These are phyloP conservation scores for Ilex asprella DNA, from an alignment of 257 asterid genomes.

Conservation along the genomic window DNA sequence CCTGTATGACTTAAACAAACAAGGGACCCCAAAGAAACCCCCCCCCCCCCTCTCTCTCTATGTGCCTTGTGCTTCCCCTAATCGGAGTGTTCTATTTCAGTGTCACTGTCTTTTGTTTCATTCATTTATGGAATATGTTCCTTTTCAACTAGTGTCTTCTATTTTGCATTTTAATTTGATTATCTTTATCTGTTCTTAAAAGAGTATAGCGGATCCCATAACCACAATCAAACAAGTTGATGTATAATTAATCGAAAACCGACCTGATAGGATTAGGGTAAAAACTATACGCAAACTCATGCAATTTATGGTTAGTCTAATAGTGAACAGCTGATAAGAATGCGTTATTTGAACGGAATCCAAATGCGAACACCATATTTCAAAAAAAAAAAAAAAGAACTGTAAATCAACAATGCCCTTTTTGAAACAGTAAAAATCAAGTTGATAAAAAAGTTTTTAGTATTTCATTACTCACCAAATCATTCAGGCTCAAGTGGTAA, in stretches of 20 bases:
- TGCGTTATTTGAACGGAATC: no score
- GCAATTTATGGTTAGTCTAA: neutral
- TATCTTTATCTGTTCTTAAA: neutral
- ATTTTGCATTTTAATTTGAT: neutral
- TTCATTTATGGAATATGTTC: slow-evolving; percentile 22
- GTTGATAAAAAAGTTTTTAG: no score
- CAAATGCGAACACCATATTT: no score
- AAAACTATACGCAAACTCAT: neutral
- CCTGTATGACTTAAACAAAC: slow-evolving; percentile 21
- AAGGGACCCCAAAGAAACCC: slow-evolving; percentile 3
- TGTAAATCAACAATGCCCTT: no score
- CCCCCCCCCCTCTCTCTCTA: slow-evolving; percentile 14
- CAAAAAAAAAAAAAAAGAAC: no score
- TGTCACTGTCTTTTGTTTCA: slow-evolving; percentile 30
- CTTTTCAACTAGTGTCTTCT: neutral
- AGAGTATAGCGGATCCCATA: no score
- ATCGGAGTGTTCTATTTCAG: slow-evolving; percentile 26
- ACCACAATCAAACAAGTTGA: no score
- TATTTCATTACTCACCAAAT: no score
- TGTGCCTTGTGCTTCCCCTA: neutral
- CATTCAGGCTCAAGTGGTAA: no score
- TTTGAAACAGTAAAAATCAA: no score
- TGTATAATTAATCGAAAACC: no score
- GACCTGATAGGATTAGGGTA: no score
- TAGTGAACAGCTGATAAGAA: neutral